Evolutionary conservation across 306 rosid genomes (phyloP).

Genomic region (Medicago ruthenica): DNA sequence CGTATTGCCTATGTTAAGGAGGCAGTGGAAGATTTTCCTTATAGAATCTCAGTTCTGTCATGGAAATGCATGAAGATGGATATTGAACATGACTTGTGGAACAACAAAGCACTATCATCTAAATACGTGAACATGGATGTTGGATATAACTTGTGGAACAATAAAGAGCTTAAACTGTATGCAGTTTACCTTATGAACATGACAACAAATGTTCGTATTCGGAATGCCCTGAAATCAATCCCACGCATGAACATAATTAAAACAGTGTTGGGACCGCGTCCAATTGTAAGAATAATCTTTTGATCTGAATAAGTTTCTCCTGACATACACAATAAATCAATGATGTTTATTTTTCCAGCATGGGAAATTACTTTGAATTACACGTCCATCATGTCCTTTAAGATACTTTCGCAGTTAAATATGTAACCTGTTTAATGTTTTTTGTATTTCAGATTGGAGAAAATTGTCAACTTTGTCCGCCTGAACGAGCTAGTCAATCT

Average conservation of each 20-base stretch:
- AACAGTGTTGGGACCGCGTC: conserved; percentile 30
- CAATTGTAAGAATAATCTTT: conserved; percentile 36
- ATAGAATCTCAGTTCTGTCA: conserved; percentile 4
- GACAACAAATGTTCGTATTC: conserved; percentile 28
- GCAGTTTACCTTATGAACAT: conserved; percentile 42
- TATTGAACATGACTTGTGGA: background rate
- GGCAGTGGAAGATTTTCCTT: too few relatives aligned
- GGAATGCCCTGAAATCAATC: conserved; percentile 38
- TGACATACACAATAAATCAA: background rate
- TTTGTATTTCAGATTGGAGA: background rate
- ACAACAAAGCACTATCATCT: background rate
- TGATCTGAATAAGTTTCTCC: background rate
- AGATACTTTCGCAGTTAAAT: background rate
- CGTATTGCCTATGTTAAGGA: conserved; percentile 40
- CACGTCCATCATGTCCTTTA: background rate
- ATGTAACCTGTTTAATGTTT: background rate
- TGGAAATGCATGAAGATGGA: conserved; percentile 1
- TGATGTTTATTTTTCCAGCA: background rate
- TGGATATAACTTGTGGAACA: background rate
- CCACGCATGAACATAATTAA: conserved; percentile 26
- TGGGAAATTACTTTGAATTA: background rate
- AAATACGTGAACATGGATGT: background rate
- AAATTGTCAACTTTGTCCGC: background rate
- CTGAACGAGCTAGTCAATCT: background rate
- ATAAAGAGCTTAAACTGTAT: background rate